Base-by-base conservation (phyloP, 805 yeast species). In the Ogataea wickerhamii region DNA sequence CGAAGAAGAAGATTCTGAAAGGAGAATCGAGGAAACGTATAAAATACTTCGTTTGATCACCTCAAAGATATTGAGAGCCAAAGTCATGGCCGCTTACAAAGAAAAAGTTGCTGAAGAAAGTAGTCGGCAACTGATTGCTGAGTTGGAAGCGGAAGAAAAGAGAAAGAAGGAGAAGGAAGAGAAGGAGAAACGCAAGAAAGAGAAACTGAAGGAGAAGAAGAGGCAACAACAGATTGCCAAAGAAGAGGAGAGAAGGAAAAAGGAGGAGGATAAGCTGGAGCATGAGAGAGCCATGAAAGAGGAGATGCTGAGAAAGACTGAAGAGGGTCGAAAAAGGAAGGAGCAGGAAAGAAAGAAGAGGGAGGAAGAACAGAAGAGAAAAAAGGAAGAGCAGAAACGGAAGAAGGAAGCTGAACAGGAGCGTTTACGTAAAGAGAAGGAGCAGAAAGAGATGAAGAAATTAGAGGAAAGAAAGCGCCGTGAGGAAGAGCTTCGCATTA, bases 71-170 rank as follows among this genome's bases (percentile, higher is more conserved):
- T 73, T 89, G 49, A 86, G 84, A 52, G 80, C 77, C 48, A 73
- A 87, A 31, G 74, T 89, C 22, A 68, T 84, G 52, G 76, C 73
- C 21, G 86, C 95, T 0, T 88, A 81, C 55, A 83, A 84, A 44
- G 89, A 82, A 51, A 82, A 78, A 47, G 76, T 83, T 33, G 89
- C 95, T 10, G 87, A 82, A 43, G 93, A 84, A 50, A 71, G 81
- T 41, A 73, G 82, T 8, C 65, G 71, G 40, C 74, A 72, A 42
- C 67, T 83, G 45, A 68, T 83, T 42, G 78, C 73, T 53, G 91
- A 83, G 52, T 64, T 82, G 31, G 88, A 82, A 47, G 80, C 78
- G 6, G 91, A 82, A 59, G 82, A 80, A 45, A 65, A 64, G 33
- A 76, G 78, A 32, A 74, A 78, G 58, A 78, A 73, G 53, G 84